phyloP scores from a whole-genome alignment of 805 yeast genomes.

The Scheffersomyces amazonensis region DNA sequence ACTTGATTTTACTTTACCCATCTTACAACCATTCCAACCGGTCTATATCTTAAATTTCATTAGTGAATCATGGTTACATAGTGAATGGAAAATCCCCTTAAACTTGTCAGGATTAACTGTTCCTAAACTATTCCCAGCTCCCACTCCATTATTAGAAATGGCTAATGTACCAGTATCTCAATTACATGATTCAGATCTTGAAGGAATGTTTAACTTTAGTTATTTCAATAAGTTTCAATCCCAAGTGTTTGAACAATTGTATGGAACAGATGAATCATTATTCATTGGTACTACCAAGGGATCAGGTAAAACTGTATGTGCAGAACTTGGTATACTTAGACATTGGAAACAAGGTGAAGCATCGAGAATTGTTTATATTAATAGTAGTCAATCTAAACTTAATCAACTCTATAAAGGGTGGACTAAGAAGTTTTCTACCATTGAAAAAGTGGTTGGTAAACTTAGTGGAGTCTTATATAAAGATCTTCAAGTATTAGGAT shows the following conservation, averaged over 20 bases:
- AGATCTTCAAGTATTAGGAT: slow-evolving; percentile 56
- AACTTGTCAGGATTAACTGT: slow-evolving; percentile 47
- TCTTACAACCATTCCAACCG: slow-evolving; percentile 60
- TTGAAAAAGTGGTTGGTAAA: slow-evolving; percentile 53
- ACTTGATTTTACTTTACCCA: slow-evolving; percentile 63
- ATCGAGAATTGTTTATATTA: slow-evolving; percentile 72
- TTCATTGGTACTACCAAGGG: slow-evolving; percentile 76
- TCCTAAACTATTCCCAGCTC: slow-evolving; percentile 65
- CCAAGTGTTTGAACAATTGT: slow-evolving; percentile 61
- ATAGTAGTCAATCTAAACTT: slow-evolving; percentile 57
- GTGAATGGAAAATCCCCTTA: slow-evolving; percentile 62
- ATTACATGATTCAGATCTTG: slow-evolving; percentile 48
- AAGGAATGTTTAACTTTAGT: slow-evolving; percentile 43
- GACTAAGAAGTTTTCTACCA: slow-evolving; percentile 43
- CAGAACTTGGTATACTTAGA: slow-evolving; percentile 67
- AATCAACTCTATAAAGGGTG: slow-evolving; percentile 49
- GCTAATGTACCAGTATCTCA: slow-evolving; percentile 49
- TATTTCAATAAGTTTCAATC: slow-evolving; percentile 73
- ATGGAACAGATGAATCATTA: slow-evolving; percentile 53
- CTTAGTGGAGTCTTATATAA: slow-evolving; percentile 51
- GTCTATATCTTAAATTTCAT: slow-evolving; percentile 67
- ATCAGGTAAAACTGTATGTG: slow-evolving; percentile 68
- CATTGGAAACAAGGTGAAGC: slow-evolving; percentile 74
- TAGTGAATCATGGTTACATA: slow-evolving; percentile 85
- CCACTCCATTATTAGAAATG: slow-evolving; percentile 54